Percentiles rank a stretch among this genome's conserved stretches.
These are phyloP conservation scores for Entomortierella beljakovae DNA, from an alignment of 192 early-diverging fungal genomes.

Conservation along the genomic window DNA sequence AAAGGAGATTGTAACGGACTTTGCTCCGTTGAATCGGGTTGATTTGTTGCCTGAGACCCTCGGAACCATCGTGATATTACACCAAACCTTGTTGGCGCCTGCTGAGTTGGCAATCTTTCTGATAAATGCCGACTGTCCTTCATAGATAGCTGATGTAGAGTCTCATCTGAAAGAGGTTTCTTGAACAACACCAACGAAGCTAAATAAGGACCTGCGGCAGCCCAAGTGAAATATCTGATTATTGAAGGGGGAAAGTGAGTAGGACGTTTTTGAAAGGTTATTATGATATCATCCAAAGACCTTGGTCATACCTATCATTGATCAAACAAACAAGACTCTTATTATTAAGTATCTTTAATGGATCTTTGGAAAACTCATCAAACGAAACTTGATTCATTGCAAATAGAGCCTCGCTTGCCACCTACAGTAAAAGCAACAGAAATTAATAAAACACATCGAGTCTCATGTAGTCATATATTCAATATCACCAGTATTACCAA, in stretches of 20 bases:
- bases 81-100: constrained; percentile 25
- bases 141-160: constrained; percentile 26
- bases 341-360: constrained; percentile 38
- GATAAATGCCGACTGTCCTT: constrained; percentile 28
- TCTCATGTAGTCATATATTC: not conserved
- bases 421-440: not conserved
- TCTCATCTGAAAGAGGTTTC: constrained; percentile 63
- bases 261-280: not conserved
- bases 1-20: not conserved
- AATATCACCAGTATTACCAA: constrained; percentile 14
- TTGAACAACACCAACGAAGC: constrained; percentile 65
- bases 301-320: constrained; percentile 37
- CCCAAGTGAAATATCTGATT: constrained; percentile 74
- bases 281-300: not conserved
- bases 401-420: constrained; percentile 34
- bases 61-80: constrained; percentile 35
- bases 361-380: constrained; percentile 35
- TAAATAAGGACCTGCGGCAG: constrained; percentile 69
- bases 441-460: not conserved
- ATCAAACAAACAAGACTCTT: constrained; percentile 42
- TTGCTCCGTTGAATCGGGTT: constrained; percentile 10
- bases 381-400: constrained; percentile 30
- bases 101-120: constrained; percentile 9
- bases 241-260: too few relatives aligned
- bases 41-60: constrained; percentile 15